Evolutionary conservation across 2,329 filamentous ascomycete genomes (phyloP), one percentile per base, ranked within the genome.

Genomic region (Teratosphaeria destructans): DNA sequence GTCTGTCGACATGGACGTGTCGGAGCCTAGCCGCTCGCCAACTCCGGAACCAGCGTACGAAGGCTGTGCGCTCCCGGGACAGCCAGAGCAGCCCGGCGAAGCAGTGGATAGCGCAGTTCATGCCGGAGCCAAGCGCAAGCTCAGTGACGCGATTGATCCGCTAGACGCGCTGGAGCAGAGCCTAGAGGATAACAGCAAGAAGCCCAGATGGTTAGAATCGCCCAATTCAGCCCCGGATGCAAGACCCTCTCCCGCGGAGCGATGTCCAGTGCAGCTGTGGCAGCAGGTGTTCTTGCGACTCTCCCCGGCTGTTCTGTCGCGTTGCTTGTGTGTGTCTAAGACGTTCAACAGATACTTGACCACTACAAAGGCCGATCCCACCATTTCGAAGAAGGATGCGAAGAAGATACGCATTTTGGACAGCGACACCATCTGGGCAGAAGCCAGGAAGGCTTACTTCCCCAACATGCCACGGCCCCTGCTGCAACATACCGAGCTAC

Each of bases 381-480:
- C 55, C 52, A 55, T 60, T 19, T 6, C 43, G 8, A 64, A 63
- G 55, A 64, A 63, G 57, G 59, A 60, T 11, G 32, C 34, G 35
- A 39, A 60, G 23, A 62, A 60, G 57, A 37, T 54, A 37, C 62
- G 63, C 14, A 65, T 76, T 71, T 67, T 80, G 66, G 81, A 82
- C 68, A 83, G 87, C 67, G 83, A 90, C 69, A 74, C 76, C 55
- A 84, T 93, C 67, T 93, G 89, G 89, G 81, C 82, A 70, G 76
- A 79, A 64, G 87, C 88, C 66, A 83, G 88, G 68, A 84, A 84
- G 66, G 74, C 77, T 23, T 85, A 83, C 71, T 82, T 83, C 75
- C 83, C 83, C 29, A 81, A 81, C 64, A 83, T 91, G 77, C 89
- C 89, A 54, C 79, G 80, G 59, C 89, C 89, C 32, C 77, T 93